These are phyloP conservation scores for Aeschynomene evenia DNA, from an alignment of 306 rosid genomes.

Conservation along the genomic window DNA sequence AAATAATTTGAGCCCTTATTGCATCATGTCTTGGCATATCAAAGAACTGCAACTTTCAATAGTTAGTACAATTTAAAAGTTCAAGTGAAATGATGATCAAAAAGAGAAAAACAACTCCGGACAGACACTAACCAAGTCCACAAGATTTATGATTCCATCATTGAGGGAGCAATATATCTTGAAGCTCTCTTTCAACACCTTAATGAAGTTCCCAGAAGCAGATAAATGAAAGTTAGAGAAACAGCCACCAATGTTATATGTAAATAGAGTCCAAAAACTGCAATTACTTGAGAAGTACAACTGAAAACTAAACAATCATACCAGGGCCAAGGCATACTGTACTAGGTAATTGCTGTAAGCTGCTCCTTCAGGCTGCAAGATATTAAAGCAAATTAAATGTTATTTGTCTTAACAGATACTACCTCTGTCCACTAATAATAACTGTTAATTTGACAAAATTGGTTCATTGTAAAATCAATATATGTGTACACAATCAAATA, in stretches of 20 bases:
- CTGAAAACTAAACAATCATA: constrained; percentile 41
- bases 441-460: no score
- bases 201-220: constrained; percentile 24
- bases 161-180: constrained; percentile 88
- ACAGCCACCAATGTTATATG: not conserved
- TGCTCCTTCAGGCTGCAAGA: constrained; percentile 90
- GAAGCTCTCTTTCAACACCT: constrained; percentile 97
- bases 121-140: constrained; percentile 71
- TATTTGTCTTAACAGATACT: no score
- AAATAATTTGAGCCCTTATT: constrained; percentile 64
- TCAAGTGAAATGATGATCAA: constrained; percentile 15
- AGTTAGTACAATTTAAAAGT: constrained; percentile 10
- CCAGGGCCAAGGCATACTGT: constrained; percentile 95
- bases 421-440: no score
- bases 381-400: constrained; percentile 31
- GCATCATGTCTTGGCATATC: constrained; percentile 90
- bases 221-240: constrained; percentile 1
- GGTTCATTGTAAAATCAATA: no score
- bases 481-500: no score
- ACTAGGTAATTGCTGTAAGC: constrained; percentile 71
- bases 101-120: constrained; percentile 20
- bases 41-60: constrained; percentile 64
- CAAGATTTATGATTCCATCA: constrained; percentile 97
- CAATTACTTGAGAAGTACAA: constrained; percentile 14
- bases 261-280: constrained; percentile 1